Evolutionary conservation across 192 early-diverging fungal species (phyloP), one percentile per base, ranked within the genome.

Genomic region (Phycomyces nitens): DNA sequence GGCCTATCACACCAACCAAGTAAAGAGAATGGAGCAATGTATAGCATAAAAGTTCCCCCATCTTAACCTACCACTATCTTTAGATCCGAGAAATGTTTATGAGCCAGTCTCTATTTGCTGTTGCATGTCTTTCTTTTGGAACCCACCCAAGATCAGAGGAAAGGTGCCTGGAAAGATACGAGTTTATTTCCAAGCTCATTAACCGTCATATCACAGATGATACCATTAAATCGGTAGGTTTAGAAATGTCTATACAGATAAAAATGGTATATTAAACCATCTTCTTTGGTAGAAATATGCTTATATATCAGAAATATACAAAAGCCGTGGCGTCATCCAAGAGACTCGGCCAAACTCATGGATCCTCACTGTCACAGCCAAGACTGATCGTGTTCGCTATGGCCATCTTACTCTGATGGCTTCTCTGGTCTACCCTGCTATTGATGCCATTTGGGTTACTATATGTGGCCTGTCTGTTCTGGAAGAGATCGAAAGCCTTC

Each of bases 1-100:
- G 41, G 62, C 62, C 23, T 63, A 63, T 63, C 41, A 63, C 24
- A 29, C 62, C 15, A 63, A 63, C 20, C 62, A 63, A 34, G 62
- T 62, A 53, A 62, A 5, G 27, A 41, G 10, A 52, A 53, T 0
- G 29, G 27, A 5, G 3, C 38, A 24, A 42, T n/a, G n/a, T n/a
- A n/a, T n/a, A n/a, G n/a, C n/a, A n/a, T n/a, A n/a, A n/a, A n/a
- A n/a, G n/a, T n/a, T n/a, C n/a, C n/a, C n/a, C n/a, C n/a, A n/a
- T n/a, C n/a, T n/a, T n/a, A n/a, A n/a, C n/a, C n/a, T n/a, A n/a
- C n/a, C n/a, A n/a, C n/a, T n/a, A n/a, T 56, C 14, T 5, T 26
- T 43, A 63, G 62, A 29, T 63, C 12, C 52, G 62, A 22, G 52
- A 63, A 2, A 63, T 63, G 22, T 63, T 63, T 27, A 23, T 63